These are phyloP conservation scores for Monilinia vaccinii-corymbosi DNA, from an alignment of 2,329 filamentous ascomycete genomes.

Conservation along the genomic window DNA sequence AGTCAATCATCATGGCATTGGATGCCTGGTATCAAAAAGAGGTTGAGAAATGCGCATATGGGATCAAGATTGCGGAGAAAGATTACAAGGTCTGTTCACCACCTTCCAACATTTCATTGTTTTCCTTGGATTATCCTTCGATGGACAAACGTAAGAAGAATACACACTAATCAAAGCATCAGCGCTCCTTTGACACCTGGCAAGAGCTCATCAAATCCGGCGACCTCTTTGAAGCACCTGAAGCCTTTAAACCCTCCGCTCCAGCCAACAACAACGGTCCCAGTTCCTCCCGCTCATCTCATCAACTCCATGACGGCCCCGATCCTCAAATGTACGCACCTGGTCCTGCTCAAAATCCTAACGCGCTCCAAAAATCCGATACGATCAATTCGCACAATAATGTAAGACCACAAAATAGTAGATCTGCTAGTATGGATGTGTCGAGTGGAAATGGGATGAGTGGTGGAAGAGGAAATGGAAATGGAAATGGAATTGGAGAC, in stretches of 20 bases:
- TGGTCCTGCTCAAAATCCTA: neutral
- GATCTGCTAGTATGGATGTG: conserved; percentile 1
- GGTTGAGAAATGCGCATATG: conserved; percentile 4
- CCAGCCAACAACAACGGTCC: neutral
- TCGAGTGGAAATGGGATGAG: neutral
- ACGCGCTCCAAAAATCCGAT: neutral
- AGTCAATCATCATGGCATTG: conserved; percentile 7
- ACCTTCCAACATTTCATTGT: no score
- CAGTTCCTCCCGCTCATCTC: neutral
- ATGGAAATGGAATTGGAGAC: neutral
- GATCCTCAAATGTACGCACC: conserved; percentile 4
- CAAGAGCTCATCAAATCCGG: conserved; percentile 10
- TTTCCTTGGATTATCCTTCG: no score
- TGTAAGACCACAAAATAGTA: neutral
- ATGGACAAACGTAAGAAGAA: no score
- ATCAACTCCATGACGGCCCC: neutral
- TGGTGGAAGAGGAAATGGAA: conserved; percentile 1
- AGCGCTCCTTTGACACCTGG: conserved; percentile 9
- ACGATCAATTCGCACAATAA: neutral
- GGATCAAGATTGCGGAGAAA: conserved; percentile 8
- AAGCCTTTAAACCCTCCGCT: conserved; percentile 4
- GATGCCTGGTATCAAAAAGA: conserved; percentile 11
- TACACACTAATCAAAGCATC: no score
- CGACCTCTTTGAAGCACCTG: conserved; percentile 5
- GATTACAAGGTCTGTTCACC: conserved; percentile 5